Evolutionary conservation across 2,329 filamentous ascomycete species (phyloP).

Genomic region (Cercospora sp.): DNA sequence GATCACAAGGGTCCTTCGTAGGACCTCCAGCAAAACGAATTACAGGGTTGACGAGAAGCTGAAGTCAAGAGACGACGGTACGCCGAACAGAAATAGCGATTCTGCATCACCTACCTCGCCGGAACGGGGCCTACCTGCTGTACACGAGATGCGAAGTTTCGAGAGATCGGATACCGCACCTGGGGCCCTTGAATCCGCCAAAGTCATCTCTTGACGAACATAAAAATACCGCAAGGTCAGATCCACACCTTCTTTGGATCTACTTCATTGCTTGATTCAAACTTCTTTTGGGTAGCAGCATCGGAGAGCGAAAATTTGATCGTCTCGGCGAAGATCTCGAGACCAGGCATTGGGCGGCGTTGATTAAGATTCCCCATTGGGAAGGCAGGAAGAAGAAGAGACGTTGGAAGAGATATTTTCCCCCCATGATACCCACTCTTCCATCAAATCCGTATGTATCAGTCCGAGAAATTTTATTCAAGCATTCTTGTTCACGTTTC

Average conservation of each 20-base stretch:
- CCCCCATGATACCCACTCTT: not conserved
- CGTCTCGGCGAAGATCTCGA: not conserved
- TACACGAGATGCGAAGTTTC: constrained; percentile 4
- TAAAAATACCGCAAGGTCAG: not conserved
- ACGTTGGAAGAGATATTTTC: not conserved
- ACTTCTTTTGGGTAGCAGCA: not conserved
- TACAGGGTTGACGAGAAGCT: constrained; percentile 72
- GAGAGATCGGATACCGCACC: constrained; percentile 24
- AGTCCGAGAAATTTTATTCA: not conserved
- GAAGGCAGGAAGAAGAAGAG: not conserved
- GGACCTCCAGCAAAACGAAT: not conserved
- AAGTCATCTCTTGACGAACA: not conserved
- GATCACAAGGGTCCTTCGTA: constrained; percentile 60
- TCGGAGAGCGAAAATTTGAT: not conserved
- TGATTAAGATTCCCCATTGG: not conserved
- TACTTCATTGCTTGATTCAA: not conserved
- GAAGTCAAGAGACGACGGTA: constrained; percentile 42
- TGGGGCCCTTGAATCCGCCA: constrained; percentile 18
- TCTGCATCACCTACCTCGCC: constrained; percentile 5
- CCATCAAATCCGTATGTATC: not conserved
- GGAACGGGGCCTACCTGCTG: constrained; percentile 1
- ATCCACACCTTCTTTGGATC: not conserved
- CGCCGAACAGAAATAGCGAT: constrained; percentile 24
- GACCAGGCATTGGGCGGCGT: not conserved
- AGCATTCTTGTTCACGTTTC: not conserved